A percentile compares a stretch with the other conserved stretches of the same genome.
Evolutionary conservation across 2,329 filamentous ascomycete genomes (phyloP).

Genomic region (Talaromyces atroroseus): DNA sequence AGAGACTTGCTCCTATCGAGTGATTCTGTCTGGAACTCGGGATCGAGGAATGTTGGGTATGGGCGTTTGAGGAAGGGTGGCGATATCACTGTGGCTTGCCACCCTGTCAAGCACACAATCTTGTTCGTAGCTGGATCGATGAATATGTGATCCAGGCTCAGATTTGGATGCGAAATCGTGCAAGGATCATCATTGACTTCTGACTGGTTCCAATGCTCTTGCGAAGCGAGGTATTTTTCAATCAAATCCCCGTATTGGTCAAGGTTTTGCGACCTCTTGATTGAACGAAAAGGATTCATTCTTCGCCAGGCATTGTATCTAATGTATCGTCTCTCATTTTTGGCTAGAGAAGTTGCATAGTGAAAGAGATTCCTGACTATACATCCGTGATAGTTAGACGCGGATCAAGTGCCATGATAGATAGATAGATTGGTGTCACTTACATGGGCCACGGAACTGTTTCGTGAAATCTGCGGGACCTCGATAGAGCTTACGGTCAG

Average conservation of each 20-base stretch:
- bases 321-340: conserved; percentile 5
- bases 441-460: conserved; percentile 12
- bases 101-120: conserved; percentile 16
- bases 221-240: background rate
- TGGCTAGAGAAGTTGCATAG: conserved; percentile 4
- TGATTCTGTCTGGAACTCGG: conserved; percentile 3
- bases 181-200: conserved; percentile 10
- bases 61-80: conserved; percentile 14
- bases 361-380: conserved; percentile 2
- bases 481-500: conserved; percentile 4
- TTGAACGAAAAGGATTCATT: conserved; percentile 1
- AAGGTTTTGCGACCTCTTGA: background rate
- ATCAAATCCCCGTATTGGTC: background rate
- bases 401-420: background rate
- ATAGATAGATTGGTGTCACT: background rate
- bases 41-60: conserved; percentile 11
- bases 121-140: conserved; percentile 18
- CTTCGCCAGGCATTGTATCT: background rate
- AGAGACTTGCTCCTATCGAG: background rate
- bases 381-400: background rate
- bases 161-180: conserved; percentile 20
- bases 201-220: background rate
- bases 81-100: conserved; percentile 14
- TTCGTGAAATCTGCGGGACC: conserved; percentile 1
- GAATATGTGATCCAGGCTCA: conserved; percentile 21